Conservation (phyloP, 2,329 filamentous ascomycete genomes). For the Colletotrichum sp. region DNA sequence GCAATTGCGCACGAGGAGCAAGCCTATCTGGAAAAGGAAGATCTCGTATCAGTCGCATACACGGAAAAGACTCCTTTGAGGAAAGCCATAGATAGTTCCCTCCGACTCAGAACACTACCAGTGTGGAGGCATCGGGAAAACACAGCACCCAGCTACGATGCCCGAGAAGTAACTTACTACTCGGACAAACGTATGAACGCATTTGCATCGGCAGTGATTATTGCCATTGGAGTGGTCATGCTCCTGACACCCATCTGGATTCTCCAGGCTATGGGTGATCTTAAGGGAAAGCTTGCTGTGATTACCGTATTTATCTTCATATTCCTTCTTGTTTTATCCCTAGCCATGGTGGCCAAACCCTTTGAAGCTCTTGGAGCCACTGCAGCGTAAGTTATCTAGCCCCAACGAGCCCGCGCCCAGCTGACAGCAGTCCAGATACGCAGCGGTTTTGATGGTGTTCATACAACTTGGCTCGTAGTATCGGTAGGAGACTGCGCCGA, state of each 20-base stretch:
- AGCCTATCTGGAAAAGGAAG: background rate
- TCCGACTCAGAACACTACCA: background rate
- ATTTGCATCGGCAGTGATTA: background rate
- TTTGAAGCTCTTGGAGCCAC: background rate
- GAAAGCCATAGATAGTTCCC: background rate
- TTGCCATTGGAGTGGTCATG: background rate
- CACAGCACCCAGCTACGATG: background rate
- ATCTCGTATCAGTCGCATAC: background rate
- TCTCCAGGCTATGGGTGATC: background rate
- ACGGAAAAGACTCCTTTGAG: background rate
- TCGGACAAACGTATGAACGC: background rate
- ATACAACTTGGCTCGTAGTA: background rate
- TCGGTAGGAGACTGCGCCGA: background rate
- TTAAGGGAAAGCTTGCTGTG: background rate
- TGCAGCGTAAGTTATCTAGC: background rate
- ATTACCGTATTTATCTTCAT: background rate
- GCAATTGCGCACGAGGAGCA: background rate
- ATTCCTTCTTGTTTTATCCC: background rate
- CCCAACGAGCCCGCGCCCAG: background rate
- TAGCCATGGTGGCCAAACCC: background rate
- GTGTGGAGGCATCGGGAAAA: background rate
- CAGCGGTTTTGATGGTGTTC: background rate
- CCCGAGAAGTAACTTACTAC: background rate
- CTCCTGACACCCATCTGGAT: background rate
- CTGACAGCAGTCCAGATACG: background rate